Base-by-base conservation (phyloP, 2,329 filamentous ascomycete species). In the Coniochaeta hoffmannii region DNA sequence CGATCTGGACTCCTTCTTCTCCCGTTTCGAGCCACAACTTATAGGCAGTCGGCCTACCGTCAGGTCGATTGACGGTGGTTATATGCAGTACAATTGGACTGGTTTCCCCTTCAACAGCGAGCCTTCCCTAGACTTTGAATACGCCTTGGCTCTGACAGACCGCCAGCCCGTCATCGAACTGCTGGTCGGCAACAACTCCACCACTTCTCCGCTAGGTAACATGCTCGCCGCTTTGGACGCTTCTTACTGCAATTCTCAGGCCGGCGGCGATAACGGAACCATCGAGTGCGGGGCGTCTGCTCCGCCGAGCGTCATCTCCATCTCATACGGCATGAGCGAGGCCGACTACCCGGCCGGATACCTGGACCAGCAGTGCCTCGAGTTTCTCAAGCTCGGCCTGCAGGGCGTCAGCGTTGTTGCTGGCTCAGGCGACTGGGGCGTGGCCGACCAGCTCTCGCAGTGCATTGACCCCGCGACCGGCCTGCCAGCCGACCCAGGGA, bases 1-100 rank as follows among this genome's bases (percentile, higher is more conserved):
- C 1, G 78, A 81, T 62, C 64, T 81, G 15, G 67, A 81, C 59
- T 62, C 73, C 36, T 80, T 73, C 62, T 80, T 78, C 63, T 65
- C 66, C n/a, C 68, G 74, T 56, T 78, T 77, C 59, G 66, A 73
- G 53, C 69, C 69, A 1, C 61, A 64, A 24, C 68, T 76, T 32
- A 66, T 69, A 0, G 73, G 72, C 12, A 69, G 68, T 26, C 66
- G 70, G 5, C 78, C 77, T 0, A 59, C 59, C 7, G 59, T 68
- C 2, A 58, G 63, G 19, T 61, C 69, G 2, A 64, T 71, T 34
- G 70, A 71, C 57, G 67, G 67, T n/a, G 70, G 63, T 12, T 63
- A 67, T 26, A 59, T 72, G n/a, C 69, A 71, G 58, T 66, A 63
- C 19, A 54, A 59, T 3, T 68, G 70, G 56, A 60, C 67, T 54